Evolutionary conservation across 2,329 filamentous ascomycete species (phyloP), one percentile per base, ranked within the genome.

Genomic region (Monilinia fructicola): DNA sequence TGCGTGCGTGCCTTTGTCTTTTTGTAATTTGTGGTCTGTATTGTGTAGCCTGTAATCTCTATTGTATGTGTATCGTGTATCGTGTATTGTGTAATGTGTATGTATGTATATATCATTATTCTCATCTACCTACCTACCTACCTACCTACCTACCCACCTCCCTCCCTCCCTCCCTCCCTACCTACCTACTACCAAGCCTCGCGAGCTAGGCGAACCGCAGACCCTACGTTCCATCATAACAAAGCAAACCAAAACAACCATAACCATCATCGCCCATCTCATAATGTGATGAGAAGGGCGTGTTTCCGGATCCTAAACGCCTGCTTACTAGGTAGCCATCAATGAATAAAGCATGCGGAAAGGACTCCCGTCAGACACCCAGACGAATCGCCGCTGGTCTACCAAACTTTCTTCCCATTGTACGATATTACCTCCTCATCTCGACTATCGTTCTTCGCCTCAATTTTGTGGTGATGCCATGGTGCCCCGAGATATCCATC

Each of bases 21-120:
- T n/a, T n/a, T n/a, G n/a, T n/a, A n/a, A n/a, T n/a, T n/a, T 54
- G 40, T 42, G 16, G 16, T 54, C 11, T 35, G 28, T 31, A 54
- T 7, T 35, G 1, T 35, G 5, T 35, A 35, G 9, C 5, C 31
- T 35, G 5, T 35, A 35, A 7, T 35, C 31, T 35, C 5, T 31
- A 31, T 31, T 12, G 42, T 59, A 59, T 59, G 23, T 59, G 31
- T 59, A 38, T 55, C 3, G n/a, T n/a, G n/a, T n/a, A n/a, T n/a
- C n/a, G n/a, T n/a, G n/a, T n/a, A n/a, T n/a, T n/a, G n/a, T n/a
- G n/a, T 55, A 23, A 23, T 9, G n/a, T 55, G 12, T 55, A 42
- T 40, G n/a, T 40, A 55, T 18, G 44, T 60, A 52, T 61, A 38
- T 60, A 60, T 61, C 58, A 61, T 61, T 61, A 50, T 50, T 61